Evolutionary conservation across 305 asterid species (phyloP).

Genomic region (Solanum hybrid): DNA sequence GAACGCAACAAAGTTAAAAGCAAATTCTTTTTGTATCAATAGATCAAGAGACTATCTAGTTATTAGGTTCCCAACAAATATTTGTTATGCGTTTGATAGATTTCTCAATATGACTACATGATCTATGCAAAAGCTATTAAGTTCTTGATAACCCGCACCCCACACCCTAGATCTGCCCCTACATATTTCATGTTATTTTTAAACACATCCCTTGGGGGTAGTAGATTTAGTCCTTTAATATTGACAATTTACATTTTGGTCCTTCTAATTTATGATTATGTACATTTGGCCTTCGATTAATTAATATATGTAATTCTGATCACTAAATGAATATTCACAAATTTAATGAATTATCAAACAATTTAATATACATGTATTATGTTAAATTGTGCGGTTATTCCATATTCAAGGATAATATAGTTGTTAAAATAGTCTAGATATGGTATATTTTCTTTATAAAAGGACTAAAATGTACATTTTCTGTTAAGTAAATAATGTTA

Average conservation of each 20-base stretch:
- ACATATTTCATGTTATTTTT: neutral
- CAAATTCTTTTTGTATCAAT: neutral
- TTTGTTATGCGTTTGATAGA: neutral
- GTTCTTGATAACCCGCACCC: neutral
- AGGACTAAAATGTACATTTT: neutral
- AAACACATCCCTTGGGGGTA: neutral
- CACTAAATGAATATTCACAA: neutral
- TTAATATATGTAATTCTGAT: neutral
- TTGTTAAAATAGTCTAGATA: neutral
- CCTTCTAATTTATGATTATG: neutral
- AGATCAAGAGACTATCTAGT: neutral
- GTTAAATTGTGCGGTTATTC: neutral
- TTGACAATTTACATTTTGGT: neutral
- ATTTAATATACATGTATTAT: neutral
- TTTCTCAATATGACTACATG: neutral
- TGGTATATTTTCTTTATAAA: neutral
- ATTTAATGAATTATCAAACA: neutral
- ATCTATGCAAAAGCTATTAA: neutral
- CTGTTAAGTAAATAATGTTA: neutral
- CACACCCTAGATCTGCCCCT: neutral
- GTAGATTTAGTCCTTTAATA: neutral
- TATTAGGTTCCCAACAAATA: neutral
- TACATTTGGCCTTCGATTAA: neutral
- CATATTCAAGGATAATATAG: neutral
- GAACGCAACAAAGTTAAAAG: neutral